Evolutionary conservation across 2,329 filamentous ascomycete genomes (phyloP), one percentile per base, ranked within the genome.

Genomic region (Monosporascus sp.): DNA sequence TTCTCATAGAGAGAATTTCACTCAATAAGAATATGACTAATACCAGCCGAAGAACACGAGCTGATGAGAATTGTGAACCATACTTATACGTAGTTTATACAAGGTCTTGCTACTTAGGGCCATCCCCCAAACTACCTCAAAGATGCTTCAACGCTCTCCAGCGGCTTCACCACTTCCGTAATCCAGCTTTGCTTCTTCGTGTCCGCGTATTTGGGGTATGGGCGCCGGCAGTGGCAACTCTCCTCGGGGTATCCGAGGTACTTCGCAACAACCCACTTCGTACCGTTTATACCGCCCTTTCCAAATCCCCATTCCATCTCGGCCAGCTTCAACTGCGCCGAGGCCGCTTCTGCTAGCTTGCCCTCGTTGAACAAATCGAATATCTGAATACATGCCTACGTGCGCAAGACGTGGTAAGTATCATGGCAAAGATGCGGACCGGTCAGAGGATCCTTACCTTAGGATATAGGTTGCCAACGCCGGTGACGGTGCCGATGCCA

Each of bases 261-360:
- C 62, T 81, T 76, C 38, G 76, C 77, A 37, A 83, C 79, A n/a
- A 82, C 74, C 74, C 77, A 83, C 64, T 84, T 84, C 7, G 77
- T 83, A 9, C 81, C 80, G 60, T 82, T 83, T 64, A 84, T 81
- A n/a, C 79, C 80, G 3, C 78, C 77, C 64, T 81, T 81, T 27
- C 69, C 78, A 51, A 84, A 81, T 1, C 77, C 81, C 74, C 76
- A 80, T 69, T 83, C 81, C 53, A 75, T 73, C 60, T 75, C 69
- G 7, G 75, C 77, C 38, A 83, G 69, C 65, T 78, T 72, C 49
- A 78, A 68, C 64, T 83, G 80, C 5, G 78, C 68, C 2, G 70
- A 68, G 26, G 74, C 71, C 0, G 80, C 80, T 62, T 80, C 77
- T 11, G 22, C 50, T 17, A 51, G 11, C 52, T 54, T 55, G 45